Base-by-base conservation (phyloP, 306 rosid species). In the Canavalia ensiformis region DNA sequence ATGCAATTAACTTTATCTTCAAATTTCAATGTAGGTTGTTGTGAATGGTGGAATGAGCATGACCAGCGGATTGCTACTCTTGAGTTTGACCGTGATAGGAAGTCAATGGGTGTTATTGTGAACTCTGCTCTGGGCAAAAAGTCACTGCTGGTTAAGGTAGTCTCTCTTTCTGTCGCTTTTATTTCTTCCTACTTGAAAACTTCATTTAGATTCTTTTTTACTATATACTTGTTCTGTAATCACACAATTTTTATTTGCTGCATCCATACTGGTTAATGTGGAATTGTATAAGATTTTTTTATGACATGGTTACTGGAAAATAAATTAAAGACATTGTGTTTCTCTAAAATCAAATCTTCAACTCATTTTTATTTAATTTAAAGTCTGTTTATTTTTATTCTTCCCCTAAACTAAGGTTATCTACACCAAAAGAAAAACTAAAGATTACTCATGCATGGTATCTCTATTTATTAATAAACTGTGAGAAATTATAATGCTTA, bases 41-140 rank as follows among this genome's bases (percentile, higher is more conserved):
- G 90, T 66, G 84, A 90, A 54, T 83, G 84, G 81, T 91, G 98
- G 98, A 91, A 81, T 35, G 68, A 87, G 51, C 59, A 77, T 46
- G 89, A 94, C 62, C 77, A 9, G 5, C 86, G 97, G 28, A 87
- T 94, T 91, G 98, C 97, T 59, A 92, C 97, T 47, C 96, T 94
- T 11, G 98, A 94, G 84, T 92, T 94, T 90, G 98, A 94, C 80
- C 96, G 91, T 74, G 93, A 91, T 79, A 88, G 94, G 50, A 94
- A 94, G 85, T 94, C 96, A 64, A 92, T 92, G 98, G 96, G 97
- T 52, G 96, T 94, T 25, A 76, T 92, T 81, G 92, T 87, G 55
- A 83, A 85, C 71, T 86, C 97, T 39, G 46, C 81, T 47, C 51
- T 57, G 2, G 92, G 91, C 68, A 91, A 81, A 77, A 91, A 84